Evolutionary conservation across 768 basidiomycete species (phyloP), one percentile per base, ranked within the genome.

Genomic region (Russula ochroleuca): DNA sequence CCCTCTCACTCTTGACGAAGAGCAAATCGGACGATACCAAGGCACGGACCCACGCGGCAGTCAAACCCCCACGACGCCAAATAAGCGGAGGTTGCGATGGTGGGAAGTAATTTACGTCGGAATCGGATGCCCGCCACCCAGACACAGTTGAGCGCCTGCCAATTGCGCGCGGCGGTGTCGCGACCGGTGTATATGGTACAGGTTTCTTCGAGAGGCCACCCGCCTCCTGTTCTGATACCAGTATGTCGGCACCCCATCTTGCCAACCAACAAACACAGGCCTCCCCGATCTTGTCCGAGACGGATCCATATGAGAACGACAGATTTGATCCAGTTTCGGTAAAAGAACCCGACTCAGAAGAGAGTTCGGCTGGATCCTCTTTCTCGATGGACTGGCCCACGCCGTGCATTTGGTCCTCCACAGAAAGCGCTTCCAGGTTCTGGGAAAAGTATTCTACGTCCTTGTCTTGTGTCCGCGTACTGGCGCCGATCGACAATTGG

Each of bases 251-350:
- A 0, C 86, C 91, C 94, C 94, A 98, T 49, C 91, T 79, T 1
- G 86, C 81, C 19, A 97, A 78, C 93, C 94, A 98, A 73, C 89
- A 92, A 2, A 83, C 83, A 68, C 88, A 87, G 0, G 92, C 88
- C 74, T 96, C 93, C 14, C 94, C 94, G 61, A 97, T 91, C 76
- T 92, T 95, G 74, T 93, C 85, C 0, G 90, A 90, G 11, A 94
- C 79, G n/a, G 84, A 80, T n/a, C 94, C 94, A 70, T 97, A 96
- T 70, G 85, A 81, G 69, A 85, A 89, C 40, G 76, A 76, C 2
- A 81, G 79, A 15, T 70, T 70, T 7, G 61, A 59, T 2, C 62
- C 65, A 6, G 51, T 61, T 9, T 66, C 67, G 48, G 69, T 72
- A 4, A 70, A 69, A 48, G 69, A 66, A 35, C 61, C 63, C 2